phyloP scores from a whole-genome alignment of 2,329 filamentous ascomycete species.

The Talaromyces atroroseus region DNA sequence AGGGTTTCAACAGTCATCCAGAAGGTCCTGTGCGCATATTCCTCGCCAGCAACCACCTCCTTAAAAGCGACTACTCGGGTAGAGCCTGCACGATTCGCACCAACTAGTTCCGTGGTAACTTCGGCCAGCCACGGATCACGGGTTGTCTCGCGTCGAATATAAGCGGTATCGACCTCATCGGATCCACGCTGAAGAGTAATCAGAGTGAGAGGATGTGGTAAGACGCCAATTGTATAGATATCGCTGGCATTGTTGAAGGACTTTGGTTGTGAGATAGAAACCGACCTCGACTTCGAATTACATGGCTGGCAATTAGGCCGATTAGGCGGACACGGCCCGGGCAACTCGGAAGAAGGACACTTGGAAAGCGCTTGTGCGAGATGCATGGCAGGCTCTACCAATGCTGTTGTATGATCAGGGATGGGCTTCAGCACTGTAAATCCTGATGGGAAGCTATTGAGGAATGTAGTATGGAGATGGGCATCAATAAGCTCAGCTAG shows the following conservation, averaged over 20 bases:
- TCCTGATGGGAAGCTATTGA: constrained; percentile 69
- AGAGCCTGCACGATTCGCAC: constrained; percentile 56
- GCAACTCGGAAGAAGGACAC: constrained; percentile 69
- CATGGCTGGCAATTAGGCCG: constrained; percentile 68
- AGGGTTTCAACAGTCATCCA: constrained; percentile 73
- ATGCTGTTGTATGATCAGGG: constrained; percentile 65
- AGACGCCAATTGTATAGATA: constrained; percentile 75
- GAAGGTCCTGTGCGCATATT: constrained; percentile 59
- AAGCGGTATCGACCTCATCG: constrained; percentile 56
- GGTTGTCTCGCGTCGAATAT: constrained; percentile 61
- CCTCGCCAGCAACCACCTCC: constrained; percentile 67
- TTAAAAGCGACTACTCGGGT: constrained; percentile 71
- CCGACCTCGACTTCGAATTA: constrained; percentile 54
- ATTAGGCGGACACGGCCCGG: constrained; percentile 79
- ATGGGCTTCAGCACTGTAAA: constrained; percentile 78
- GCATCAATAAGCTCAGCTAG: constrained; percentile 74
- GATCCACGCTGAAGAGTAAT: constrained; percentile 59
- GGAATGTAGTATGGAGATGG: constrained; percentile 81
- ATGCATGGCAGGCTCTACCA: constrained; percentile 64
- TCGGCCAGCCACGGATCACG: constrained; percentile 75
- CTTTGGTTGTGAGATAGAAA: constrained; percentile 62
- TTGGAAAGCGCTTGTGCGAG: constrained; percentile 70
- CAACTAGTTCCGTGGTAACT: constrained; percentile 65
- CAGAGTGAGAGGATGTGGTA: constrained; percentile 88
- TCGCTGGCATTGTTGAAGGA: constrained; percentile 66